Evolutionary conservation across 2,329 filamentous ascomycete species (phyloP), one percentile per base, ranked within the genome.

Genomic region (Ambrosiella beaveri): DNA sequence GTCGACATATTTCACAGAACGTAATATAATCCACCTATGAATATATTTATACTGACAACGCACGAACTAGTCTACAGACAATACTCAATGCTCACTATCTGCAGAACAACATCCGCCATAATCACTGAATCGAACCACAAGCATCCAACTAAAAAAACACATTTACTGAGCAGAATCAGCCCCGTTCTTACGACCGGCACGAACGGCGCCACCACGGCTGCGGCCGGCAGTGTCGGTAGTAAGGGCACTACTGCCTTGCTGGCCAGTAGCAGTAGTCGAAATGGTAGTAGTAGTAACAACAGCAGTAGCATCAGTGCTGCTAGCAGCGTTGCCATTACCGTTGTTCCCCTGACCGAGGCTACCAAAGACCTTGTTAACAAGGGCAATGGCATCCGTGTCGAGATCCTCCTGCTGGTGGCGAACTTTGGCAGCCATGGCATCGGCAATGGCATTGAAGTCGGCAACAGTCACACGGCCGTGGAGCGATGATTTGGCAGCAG

Each of bases 401-500:
- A n/a, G 11, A 41, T 11, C 39, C 2, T 41, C 39, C 39, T 11
- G 39, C n/a, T 41, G 39, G 7, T 6, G 39, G 3, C 27, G 3
- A 27, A 27, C 27, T 3, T 41, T 41, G 6, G 39, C 3, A 41
- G 39, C 39, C 11, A 3, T n/a, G 39, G 39, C 39, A 41, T 41
- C 39, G 6, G 39, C 39, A 41, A 41, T 41, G 4, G 7, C 39
- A 2, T 41, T n/a, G 11, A 41, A 6, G 39, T 41, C 39, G 39
- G 39, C 39, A 41, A 41, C 39, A 7, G 39, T n/a, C 11, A 41
- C 17, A 50, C 47, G 12, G 3, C 47, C 13, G 17, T 5, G 8
- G 47, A 19, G 15, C 27, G 27, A 27, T 27, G 27, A 27, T 4
- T 27, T 27, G 27, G 27, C 27, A 27, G 68, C 69, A 11, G 69